Evolutionary conservation across 106 monocot species (phyloP).

Genomic region (Phalaenopsis aphrodite): DNA sequence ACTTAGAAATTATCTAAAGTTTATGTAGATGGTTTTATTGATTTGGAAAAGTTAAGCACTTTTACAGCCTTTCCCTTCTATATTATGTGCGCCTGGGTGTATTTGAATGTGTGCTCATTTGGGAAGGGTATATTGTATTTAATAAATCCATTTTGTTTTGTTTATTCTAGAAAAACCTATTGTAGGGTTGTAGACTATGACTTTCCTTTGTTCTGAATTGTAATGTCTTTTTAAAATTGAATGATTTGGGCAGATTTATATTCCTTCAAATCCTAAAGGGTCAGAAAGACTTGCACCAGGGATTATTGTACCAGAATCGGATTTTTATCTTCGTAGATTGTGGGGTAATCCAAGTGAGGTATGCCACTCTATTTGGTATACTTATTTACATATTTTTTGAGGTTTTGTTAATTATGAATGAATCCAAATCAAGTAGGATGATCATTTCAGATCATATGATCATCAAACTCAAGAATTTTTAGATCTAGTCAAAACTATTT

Average conservation of each 20-base stretch:
- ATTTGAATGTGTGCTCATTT: background rate
- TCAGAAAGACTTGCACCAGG: conserved; percentile 46
- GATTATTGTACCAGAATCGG: conserved; percentile 41
- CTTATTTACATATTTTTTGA: background rate
- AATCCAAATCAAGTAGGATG: background rate
- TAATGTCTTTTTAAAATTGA: background rate
- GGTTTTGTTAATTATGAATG: background rate
- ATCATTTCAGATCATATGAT: background rate
- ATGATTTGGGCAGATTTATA: conserved; percentile 35
- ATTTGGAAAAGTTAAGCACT: no score
- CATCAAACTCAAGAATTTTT: background rate
- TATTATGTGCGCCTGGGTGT: background rate
- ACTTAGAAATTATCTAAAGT: background rate
- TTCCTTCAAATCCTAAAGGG: conserved; percentile 49
- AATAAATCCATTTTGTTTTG: background rate
- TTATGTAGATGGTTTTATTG: no score
- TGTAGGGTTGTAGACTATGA: background rate
- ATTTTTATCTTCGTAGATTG: conserved; percentile 41
- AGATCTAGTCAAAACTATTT: background rate
- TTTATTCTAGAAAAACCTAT: background rate
- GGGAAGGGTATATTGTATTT: background rate
- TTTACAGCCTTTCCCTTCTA: background rate
- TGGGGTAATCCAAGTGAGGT: conserved; percentile 59
- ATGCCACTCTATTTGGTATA: background rate
- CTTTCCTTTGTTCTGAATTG: background rate